A percentile compares a stretch with the other conserved stretches of the same genome.
These are phyloP conservation scores for Nidula niveotomentosa DNA, from an alignment of 1,284 basidiomycete species.

Conservation along the genomic window DNA sequence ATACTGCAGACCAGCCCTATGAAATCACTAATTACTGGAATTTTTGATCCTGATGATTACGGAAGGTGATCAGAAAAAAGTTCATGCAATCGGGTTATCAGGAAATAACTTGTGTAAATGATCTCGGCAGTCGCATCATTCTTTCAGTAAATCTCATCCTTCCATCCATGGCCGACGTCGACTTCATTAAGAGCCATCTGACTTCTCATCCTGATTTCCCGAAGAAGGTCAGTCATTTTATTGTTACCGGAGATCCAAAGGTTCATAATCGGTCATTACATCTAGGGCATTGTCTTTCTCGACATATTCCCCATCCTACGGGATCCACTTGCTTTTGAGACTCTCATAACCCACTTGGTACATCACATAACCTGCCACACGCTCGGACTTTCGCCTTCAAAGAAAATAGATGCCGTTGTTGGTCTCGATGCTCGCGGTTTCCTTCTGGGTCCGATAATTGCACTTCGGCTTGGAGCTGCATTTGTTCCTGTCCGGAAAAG, in stretches of 20 bases:
- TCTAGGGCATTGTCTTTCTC: constrained; percentile 77
- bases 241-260: no score
- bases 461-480: constrained; percentile 87
- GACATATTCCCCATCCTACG: constrained; percentile 92
- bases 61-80: background rate
- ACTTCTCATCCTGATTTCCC: constrained; percentile 81
- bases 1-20: background rate
- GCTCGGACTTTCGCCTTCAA: constrained; percentile 54
- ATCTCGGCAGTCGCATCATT: background rate
- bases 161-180: constrained; percentile 72
- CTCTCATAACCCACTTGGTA: constrained; percentile 88
- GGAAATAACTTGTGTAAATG: no score
- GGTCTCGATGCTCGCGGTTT: constrained; percentile 98
- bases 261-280: no score
- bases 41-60: background rate
- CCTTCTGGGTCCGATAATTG: constrained; percentile 92
- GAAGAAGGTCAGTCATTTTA: constrained; percentile 64
- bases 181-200: constrained; percentile 68
- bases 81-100: background rate
- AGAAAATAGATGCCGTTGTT: constrained; percentile 92
- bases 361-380: constrained; percentile 85
- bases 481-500: constrained; percentile 96
- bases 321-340: constrained; percentile 84
- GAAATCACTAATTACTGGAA: constrained; percentile 1
- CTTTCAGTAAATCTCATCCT: background rate